phyloP scores from a whole-genome alignment of 129 eudicot genomes.

The Helichrysum umbraculigerum region DNA sequence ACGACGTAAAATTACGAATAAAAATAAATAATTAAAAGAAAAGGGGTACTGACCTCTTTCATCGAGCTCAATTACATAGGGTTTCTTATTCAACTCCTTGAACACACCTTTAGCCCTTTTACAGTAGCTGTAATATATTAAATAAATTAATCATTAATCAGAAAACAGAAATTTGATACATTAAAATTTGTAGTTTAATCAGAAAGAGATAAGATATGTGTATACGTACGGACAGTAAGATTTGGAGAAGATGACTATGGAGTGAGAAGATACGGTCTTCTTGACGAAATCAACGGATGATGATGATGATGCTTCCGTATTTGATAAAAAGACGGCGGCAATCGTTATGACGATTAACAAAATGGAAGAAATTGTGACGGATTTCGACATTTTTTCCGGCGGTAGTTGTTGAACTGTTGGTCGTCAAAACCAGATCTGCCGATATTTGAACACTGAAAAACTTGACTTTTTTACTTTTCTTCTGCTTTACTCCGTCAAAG shows the following conservation, averaged over 20 bases:
- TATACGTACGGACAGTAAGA: conserved; percentile 91
- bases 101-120: conserved; percentile 88
- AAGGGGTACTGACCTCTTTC: conserved; percentile 60
- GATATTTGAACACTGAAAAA: not conserved
- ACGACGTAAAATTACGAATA: not conserved
- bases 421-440: not conserved
- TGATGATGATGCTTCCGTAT: conserved; percentile 27
- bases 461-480: not conserved
- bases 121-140: conserved; percentile 63
- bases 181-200: not conserved
- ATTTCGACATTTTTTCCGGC: conserved; percentile 27
- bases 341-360: conserved; percentile 23
- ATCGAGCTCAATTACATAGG: conserved; percentile 90
- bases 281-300: conserved; percentile 58
- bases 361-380: not conserved
- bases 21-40: not conserved
- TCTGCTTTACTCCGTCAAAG: no score
- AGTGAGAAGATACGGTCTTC: conserved; percentile 79
- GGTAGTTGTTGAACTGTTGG: not conserved
- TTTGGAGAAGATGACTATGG: conserved; percentile 97
- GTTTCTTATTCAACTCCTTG: conserved; percentile 69
- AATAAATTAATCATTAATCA: not conserved
- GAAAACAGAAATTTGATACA: not conserved
- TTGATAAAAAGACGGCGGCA: not conserved
- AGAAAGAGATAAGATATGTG: conserved; percentile 2